Percentiles rank a stretch among this genome's conserved stretches.
Conservation (phyloP, 192 early-diverging fungal species). For the Umbelopsis sp. region DNA sequence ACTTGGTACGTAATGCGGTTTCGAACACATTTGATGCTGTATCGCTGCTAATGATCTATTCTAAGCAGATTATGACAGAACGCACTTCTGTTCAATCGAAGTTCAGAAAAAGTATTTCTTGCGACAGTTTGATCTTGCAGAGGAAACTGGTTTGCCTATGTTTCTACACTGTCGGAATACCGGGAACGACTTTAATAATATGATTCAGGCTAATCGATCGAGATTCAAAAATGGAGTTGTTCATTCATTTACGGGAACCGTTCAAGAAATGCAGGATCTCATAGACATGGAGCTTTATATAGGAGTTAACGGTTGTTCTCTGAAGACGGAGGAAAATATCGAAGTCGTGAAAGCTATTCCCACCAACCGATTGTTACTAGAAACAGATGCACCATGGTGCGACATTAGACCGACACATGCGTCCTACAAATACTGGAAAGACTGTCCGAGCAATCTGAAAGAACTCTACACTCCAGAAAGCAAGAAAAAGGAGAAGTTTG, state of each 20-base stretch:
- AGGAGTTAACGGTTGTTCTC: conserved; percentile 95
- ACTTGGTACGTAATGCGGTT: conserved; percentile 46
- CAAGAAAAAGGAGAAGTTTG: conserved; percentile 82
- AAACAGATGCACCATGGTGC: conserved; percentile 95
- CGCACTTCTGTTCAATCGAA: conserved; percentile 79
- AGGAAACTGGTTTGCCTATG: conserved; percentile 78
- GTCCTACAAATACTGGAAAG: conserved; percentile 58
- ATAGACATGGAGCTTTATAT: conserved; percentile 79
- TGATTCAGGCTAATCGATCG: conserved; percentile 59
- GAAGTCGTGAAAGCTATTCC: conserved; percentile 74
- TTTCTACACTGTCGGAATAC: conserved; percentile 93
- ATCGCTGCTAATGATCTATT: not conserved
- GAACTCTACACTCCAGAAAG: conserved; percentile 42
- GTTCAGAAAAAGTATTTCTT: conserved; percentile 78
- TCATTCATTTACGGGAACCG: conserved; percentile 85
- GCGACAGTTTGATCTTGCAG: conserved; percentile 78
- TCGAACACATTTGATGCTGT: not conserved
- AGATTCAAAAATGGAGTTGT: conserved; percentile 75
- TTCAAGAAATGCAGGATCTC: conserved; percentile 63
- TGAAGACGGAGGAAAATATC: conserved; percentile 88
- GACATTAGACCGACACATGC: conserved; percentile 89
- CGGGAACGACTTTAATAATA: conserved; percentile 69
- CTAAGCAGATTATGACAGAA: conserved; percentile 86
- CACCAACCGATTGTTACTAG: conserved; percentile 81
- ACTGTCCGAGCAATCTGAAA: conserved; percentile 29